Base-by-base conservation (phyloP, 1,284 basidiomycete genomes). In the Trichosporon sp. region DNA sequence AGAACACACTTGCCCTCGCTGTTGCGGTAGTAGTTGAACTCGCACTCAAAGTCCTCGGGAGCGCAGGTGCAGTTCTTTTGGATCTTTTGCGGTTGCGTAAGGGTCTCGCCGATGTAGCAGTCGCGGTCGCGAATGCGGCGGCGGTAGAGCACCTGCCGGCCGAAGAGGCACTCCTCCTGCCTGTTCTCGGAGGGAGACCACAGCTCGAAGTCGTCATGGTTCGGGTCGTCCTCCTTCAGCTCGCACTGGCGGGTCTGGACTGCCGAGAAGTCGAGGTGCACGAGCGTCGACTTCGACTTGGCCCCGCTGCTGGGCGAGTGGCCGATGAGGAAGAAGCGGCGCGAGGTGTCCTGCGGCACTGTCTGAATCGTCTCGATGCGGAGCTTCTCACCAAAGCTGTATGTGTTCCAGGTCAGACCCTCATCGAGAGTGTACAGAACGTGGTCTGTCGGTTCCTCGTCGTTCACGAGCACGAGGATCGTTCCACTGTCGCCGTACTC, bases 401-500 rank as follows among this genome's bases (percentile, higher is more conserved):
- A 97, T 80, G 95, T 91, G 69, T 89, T 87, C 97, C 97, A 99
- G 4, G 82, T 88, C 48, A 89, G 74, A 2, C 96, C 96, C 80
- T 99, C 93, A 81, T 99, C 90, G 4, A 90, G 91, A 65, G 92
- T 93, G 85, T 91, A 98, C 73, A 95, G 83, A 48, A 98, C 89
- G 75, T 92, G 90, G 80, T 98, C 92, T 1, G 93, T 96, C 0
- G 94, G 89, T 71, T 91, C 91, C 81, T 98, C 95, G 83, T 99
- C 97, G 82, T 98, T 97, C 69, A 90, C 94, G 84, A 99, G 91
- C 74, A 99, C 86, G 46, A 99, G 87, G 72, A 99, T 88, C 0
- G 94, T 94, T 7, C 97, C 96, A 1, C 94, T 96, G 84, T 99
- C 97, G 46, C 96, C 96, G 79, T 95, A 98, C 80, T 97, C 95